Evolutionary conservation across 2,329 filamentous ascomycete species (phyloP), one percentile per base, ranked within the genome.

Genomic region (Mariannaea elegans): DNA sequence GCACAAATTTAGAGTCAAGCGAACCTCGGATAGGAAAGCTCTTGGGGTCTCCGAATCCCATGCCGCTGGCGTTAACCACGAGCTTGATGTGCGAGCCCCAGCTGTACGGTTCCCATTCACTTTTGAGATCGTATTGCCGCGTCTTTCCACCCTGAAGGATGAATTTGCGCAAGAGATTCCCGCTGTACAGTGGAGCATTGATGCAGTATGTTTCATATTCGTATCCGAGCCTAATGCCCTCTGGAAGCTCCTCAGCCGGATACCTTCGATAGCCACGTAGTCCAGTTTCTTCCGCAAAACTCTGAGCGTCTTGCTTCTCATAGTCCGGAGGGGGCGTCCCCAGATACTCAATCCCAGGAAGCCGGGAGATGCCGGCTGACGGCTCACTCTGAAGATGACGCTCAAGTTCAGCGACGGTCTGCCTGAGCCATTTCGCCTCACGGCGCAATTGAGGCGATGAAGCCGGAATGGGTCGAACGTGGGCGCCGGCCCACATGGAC

Each of bases 401-500:
- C 27, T 61, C 46, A 8, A 77, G 65, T 32, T 73, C 70, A 5
- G 52, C 59, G 3, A 70, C 65, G 0, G 75, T 72, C 2, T 57
- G 31, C 54, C 65, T 75, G 2, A 77, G 44, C 75, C 75, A 77
- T 1, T 54, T 44, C 1, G 75, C 75, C 54, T 77, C 75, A 18
- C 70, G 70, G 5, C 48, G 63, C 1, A 76, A 56, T 44, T 77
- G 75, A 2, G 73, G 63, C 6, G 73, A 75, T 7, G 69, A 69
- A 2, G 69, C 73, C 2, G 80, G 80, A 31, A 85, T 80, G 66
- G 80, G 83, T 38, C 83, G 78, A 63, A 85, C 83, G 67, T 87
- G 83, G 2, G 84, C 84, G 10, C 84, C 84, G 32, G 79, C 84
- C 84, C 83, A 86, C 50, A 84, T 83, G 27, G 84, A 86, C 13